These are phyloP conservation scores for Astathelohania contejeani DNA, from an alignment of 371 early-diverging fungal species.

Conservation along the genomic window DNA sequence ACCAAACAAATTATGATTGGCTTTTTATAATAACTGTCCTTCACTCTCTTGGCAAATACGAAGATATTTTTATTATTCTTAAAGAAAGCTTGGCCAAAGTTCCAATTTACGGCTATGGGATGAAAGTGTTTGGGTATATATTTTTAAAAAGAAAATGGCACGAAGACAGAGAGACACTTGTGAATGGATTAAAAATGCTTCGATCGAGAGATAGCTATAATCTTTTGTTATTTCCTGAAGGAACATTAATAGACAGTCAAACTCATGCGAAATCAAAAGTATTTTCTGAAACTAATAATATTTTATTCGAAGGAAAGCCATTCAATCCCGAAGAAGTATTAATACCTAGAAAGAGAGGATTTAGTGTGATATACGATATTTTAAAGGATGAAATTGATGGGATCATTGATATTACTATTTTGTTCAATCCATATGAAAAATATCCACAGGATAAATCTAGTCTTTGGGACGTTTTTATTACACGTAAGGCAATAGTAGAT, in stretches of 20 bases:
- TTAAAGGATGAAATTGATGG: constrained; percentile 25
- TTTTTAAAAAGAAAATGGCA: constrained; percentile 39
- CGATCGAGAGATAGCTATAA: constrained; percentile 18
- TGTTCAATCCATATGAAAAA: constrained; percentile 32
- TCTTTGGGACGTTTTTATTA: constrained; percentile 18
- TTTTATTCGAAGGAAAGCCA: constrained; percentile 7
- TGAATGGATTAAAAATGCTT: constrained; percentile 14
- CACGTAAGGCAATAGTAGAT: constrained; percentile 9
- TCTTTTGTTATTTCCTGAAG: constrained; percentile 49
- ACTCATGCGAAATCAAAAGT: constrained; percentile 27
- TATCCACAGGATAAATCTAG: constrained; percentile 32
- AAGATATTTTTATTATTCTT: constrained; percentile 27
- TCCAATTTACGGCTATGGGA: constrained; percentile 43
- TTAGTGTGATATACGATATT: constrained; percentile 25
- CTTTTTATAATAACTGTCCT: constrained; percentile 25
- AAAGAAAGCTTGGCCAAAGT: constrained; percentile 33
- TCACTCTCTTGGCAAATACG: constrained; percentile 18
- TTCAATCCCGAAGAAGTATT: constrained; percentile 29
- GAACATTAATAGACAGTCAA: constrained; percentile 43
- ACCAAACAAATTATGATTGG: constrained; percentile 47
- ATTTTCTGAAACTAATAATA: constrained; percentile 19
- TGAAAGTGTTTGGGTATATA: constrained; percentile 41
- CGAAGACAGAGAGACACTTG: constrained; percentile 33
- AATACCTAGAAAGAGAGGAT: constrained; percentile 45
- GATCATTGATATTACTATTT: constrained; percentile 44